Conservation (phyloP, 108 stramenopile genomes). For the Discostella stelligeroides region DNA sequence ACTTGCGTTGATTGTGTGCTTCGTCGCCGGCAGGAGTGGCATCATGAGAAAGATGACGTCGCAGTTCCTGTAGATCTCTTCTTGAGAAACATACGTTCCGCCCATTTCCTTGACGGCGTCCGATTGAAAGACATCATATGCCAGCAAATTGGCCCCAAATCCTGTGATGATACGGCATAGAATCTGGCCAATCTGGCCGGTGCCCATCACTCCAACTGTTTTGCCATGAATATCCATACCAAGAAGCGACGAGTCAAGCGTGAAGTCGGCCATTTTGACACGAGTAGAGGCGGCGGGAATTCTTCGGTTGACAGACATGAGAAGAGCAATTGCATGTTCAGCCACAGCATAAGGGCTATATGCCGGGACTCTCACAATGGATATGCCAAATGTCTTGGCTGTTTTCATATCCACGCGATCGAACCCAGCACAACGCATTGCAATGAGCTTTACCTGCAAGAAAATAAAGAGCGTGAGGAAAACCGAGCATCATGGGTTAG, state of each 20-base stretch:
- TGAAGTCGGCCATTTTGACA: conserved; percentile 77
- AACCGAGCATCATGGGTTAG: too few species aligned
- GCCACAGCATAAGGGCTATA: conserved; percentile 86
- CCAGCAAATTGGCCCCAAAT: conserved; percentile 64
- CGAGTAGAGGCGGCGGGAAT: conserved; percentile 58
- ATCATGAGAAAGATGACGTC: conserved; percentile 79
- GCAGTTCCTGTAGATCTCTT: conserved; percentile 66
- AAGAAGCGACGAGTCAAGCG: conserved; percentile 72
- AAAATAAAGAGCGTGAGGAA: background rate
- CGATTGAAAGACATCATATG: conserved; percentile 69
- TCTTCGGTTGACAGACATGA: conserved; percentile 78
- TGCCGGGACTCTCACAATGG: conserved; percentile 77
- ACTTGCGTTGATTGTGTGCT: conserved; percentile 61
- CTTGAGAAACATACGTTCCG: conserved; percentile 75
- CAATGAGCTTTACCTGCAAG: conserved; percentile 44
- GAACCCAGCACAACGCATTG: conserved; percentile 77
- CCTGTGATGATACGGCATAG: conserved; percentile 74
- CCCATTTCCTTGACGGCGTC: conserved; percentile 66
- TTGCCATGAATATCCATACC: conserved; percentile 83
- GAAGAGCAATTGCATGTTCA: conserved; percentile 77
- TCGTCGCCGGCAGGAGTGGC: conserved; percentile 65
- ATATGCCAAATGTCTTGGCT: conserved; percentile 64
- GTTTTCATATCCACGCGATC: conserved; percentile 70
- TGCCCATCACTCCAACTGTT: conserved; percentile 63
- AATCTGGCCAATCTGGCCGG: conserved; percentile 80